Evolutionary conservation across 2,329 filamentous ascomycete species (phyloP), one percentile per base, ranked within the genome.

Genomic region (Xylaria sp.): DNA sequence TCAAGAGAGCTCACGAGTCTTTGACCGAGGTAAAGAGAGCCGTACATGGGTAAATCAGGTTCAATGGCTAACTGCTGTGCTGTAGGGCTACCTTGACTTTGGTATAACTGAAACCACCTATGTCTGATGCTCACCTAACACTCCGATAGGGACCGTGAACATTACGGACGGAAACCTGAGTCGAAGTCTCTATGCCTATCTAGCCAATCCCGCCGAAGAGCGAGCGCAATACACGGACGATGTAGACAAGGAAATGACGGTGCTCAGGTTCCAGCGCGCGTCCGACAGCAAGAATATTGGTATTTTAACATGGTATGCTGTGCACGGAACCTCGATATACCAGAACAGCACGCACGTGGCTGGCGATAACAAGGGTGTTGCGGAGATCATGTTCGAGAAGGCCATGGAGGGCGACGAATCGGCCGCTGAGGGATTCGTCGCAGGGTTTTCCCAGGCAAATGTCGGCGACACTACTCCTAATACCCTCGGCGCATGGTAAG

Each of bases 351-450:
- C 91, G 0, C 79, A 96, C 6, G 85, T 95, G 44, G 87, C 90
- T 2, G 92, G 91, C 22, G 92, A 97, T 71, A 97, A 97, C 77
- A 96, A 97, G 74, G 92, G 92, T 4, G 88, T 96, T 4, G 92
- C 92, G 0, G 90, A 91, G 2, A 85, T 88, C 63, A 78, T 96
- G 5, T 89, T 96, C 59, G 92, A 97, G 70, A 84, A 90, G 63
- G 83, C 83, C 39, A 81, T 89, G 51, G 72, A 75, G 39, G 75
- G 75, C 4, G 76, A 81, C 22, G 66, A 73, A 2, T 76, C 75
- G 9, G 86, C 84, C 41, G 79, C 83, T 0, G 77, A 83, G 1
- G 81, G 80, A 9, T 96, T 95, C 63, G 89, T 96, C 1, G 91
- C 92, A 2, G 92, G 91, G 9, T 97, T 96, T 73, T 94, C 91